Conservation (phyloP, 2,329 filamentous ascomycete genomes). For the Fusarium buxicola region DNA sequence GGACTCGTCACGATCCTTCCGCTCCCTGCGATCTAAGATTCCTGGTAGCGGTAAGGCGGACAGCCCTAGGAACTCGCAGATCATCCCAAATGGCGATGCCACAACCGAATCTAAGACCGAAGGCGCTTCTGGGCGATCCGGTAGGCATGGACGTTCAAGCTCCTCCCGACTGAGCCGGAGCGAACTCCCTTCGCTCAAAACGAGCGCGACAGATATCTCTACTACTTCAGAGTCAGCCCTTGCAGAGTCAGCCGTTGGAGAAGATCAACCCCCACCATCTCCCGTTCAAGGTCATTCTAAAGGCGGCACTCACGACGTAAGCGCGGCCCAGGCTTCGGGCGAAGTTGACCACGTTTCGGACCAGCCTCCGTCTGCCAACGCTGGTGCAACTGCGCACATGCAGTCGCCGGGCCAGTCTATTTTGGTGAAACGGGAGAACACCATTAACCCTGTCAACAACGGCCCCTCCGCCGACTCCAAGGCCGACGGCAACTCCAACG, state of each 20-base stretch:
- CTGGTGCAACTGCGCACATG: constrained; percentile 66
- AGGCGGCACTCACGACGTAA: constrained; percentile 80
- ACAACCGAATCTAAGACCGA: constrained; percentile 70
- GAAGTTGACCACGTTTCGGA: constrained; percentile 97
- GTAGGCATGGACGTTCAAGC: constrained; percentile 67
- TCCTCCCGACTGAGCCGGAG: constrained; percentile 59
- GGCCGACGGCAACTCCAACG: constrained; percentile 61
- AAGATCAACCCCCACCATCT: constrained; percentile 79
- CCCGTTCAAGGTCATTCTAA: constrained; percentile 82
- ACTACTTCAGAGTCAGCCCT: constrained; percentile 57
- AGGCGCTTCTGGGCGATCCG: constrained; percentile 78
- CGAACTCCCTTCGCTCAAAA: constrained; percentile 57
- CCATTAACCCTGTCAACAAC: constrained; percentile 72
- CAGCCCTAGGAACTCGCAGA: constrained; percentile 81
- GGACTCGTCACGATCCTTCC: constrained; percentile 88
- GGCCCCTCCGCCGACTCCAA: constrained; percentile 56
- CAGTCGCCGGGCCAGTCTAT: constrained; percentile 89
- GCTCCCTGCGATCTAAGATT: constrained; percentile 89
- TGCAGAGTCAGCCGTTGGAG: constrained; percentile 50
- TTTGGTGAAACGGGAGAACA: constrained; percentile 81
- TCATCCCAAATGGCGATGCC: constrained; percentile 71
- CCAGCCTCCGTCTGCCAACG: constrained; percentile 78
- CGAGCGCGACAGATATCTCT: constrained; percentile 56
- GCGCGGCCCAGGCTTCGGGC: constrained; percentile 83
- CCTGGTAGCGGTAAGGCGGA: constrained; percentile 78